These are phyloP conservation scores for Lyophyllum shimeji DNA, from an alignment of 768 basidiomycete genomes.

Conservation along the genomic window DNA sequence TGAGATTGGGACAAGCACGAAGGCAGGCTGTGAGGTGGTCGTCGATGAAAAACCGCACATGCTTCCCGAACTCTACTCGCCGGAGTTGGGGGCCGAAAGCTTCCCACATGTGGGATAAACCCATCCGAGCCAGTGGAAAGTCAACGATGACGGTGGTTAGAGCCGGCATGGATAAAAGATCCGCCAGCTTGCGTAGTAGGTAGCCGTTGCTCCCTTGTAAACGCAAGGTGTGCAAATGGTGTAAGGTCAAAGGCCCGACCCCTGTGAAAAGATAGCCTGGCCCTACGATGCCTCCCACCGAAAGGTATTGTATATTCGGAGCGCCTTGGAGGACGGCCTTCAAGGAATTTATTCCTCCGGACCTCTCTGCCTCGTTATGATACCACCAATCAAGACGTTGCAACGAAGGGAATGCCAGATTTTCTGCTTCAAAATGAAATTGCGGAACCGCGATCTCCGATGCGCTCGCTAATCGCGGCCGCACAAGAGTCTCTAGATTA, in stretches of 20 bases:
- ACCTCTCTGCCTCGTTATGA: constrained; percentile 51
- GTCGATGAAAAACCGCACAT: constrained; percentile 49
- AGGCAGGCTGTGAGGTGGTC: constrained; percentile 52
- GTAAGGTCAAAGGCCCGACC: constrained; percentile 34
- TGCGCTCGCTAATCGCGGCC: constrained; percentile 35
- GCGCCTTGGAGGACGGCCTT: constrained; percentile 47
- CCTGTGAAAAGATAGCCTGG: constrained; percentile 23
- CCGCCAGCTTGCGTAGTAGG: constrained; percentile 47
- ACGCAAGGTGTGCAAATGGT: constrained; percentile 52
- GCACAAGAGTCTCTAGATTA: constrained; percentile 52
- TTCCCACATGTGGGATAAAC: constrained; percentile 48
- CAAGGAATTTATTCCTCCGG: constrained; percentile 68
- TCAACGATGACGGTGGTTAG: constrained; percentile 54
- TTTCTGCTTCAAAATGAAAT: constrained; percentile 55
- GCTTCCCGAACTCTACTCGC: constrained; percentile 57
- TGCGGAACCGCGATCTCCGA: constrained; percentile 32
- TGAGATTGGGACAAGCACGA: constrained; percentile 42
- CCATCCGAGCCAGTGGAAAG: constrained; percentile 36
- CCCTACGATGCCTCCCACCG: constrained; percentile 48
- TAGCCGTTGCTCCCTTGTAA: constrained; percentile 47
- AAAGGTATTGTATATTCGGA: constrained; percentile 59
- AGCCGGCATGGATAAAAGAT: constrained; percentile 51
- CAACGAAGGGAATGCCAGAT: constrained; percentile 46
- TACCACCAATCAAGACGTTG: constrained; percentile 74
- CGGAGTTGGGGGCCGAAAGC: constrained; percentile 48